A percentile compares a stretch with the other conserved stretches of the same genome.
These are phyloP conservation scores for Fistulinella cinereoalba DNA, from an alignment of 1,284 basidiomycete species.

Conservation along the genomic window DNA sequence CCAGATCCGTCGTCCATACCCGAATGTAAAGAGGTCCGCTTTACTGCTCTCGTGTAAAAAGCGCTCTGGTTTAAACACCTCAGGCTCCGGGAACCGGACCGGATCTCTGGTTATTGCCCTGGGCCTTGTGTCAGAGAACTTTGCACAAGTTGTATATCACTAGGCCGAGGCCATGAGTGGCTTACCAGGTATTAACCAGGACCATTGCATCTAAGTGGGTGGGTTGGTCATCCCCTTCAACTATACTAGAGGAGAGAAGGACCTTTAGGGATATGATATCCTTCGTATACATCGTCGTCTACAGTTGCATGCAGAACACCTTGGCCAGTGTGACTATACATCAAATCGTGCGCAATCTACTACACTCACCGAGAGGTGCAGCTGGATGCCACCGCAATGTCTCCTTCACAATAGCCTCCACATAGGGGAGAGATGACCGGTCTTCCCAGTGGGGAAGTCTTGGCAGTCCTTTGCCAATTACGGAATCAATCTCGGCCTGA, in stretches of 20 bases:
- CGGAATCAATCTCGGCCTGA: constrained; percentile 43
- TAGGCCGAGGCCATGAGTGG: too few relatives aligned
- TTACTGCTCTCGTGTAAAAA: constrained; percentile 34
- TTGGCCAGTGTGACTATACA: background rate
- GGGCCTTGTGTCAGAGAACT: background rate
- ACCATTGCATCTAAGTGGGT: constrained; percentile 19
- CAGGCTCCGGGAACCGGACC: constrained; percentile 40
- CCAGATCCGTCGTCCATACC: too few relatives aligned
- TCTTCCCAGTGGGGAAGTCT: constrained; percentile 41
- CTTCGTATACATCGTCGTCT: background rate
- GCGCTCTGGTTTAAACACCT: constrained; percentile 43
- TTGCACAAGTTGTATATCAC: background rate
- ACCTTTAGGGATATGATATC: background rate
- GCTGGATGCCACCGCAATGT: constrained; percentile 49
- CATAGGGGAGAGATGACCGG: constrained; percentile 39
- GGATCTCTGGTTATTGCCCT: constrained; percentile 47
- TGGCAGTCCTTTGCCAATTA: constrained; percentile 33
- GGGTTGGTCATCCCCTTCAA: background rate
- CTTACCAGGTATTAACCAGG: constrained; percentile 21
- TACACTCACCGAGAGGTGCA: constrained; percentile 32
- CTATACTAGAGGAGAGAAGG: too few relatives aligned
- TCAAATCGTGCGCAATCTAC: too few relatives aligned
- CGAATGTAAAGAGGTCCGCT: constrained; percentile 36
- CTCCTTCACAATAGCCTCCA: constrained; percentile 51
- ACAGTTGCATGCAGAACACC: background rate